Percentiles rank a stretch among this genome's conserved stretches.
phyloP scores from a whole-genome alignment of 306 rosid species.

The cucumber (Cucumis sativus) region Cucumber_9930_V3 NC_026655.2:13371501-13372000 shows the following conservation, averaged over 20 bases:
- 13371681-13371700: constrained; percentile 46
- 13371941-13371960: constrained; percentile 80
- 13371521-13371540: too few relatives aligned
- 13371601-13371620: constrained; percentile 31
- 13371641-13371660: constrained; percentile 44
- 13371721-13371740: constrained; percentile 54
- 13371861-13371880: background rate
- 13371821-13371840: constrained; percentile 28
- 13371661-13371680: constrained; percentile 60
- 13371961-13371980: constrained; percentile 74
- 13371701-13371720: constrained; percentile 49
- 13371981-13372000: constrained; percentile 91
- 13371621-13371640: constrained; percentile 22
- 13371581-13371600: background rate
- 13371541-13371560: background rate
- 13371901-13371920: constrained; percentile 6
- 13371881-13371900: constrained; percentile 5
- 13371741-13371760: constrained; percentile 38
- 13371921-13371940: constrained; percentile 10
- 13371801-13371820: constrained; percentile 3
- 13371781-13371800: constrained; percentile 24
- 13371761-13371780: constrained; percentile 25
- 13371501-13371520: background rate
- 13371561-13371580: background rate
- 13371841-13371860: constrained; percentile 6